These are phyloP conservation scores for Ascochyta rabiei DNA, from an alignment of 2,329 filamentous ascomycete genomes.

Conservation along the genomic window DNA sequence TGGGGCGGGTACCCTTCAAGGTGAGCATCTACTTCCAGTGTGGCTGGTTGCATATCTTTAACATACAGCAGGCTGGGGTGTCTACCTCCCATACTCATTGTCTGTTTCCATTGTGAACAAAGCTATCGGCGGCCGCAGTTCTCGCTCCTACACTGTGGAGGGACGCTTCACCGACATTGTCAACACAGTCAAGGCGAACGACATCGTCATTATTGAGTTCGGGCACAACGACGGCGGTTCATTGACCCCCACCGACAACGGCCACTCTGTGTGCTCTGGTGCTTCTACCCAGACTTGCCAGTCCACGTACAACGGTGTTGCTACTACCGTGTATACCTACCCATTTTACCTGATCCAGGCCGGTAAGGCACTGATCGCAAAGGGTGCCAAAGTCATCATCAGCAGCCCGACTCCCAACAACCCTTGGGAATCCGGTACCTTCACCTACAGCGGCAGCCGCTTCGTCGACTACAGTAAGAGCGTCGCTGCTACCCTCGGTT, in stretches of 20 bases:
- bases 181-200: constrained; percentile 59
- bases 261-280: constrained; percentile 64
- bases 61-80: constrained; percentile 62
- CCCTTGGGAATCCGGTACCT: constrained; percentile 64
- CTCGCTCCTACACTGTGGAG: constrained; percentile 70
- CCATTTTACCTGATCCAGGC: constrained; percentile 66
- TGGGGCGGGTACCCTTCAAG: constrained; percentile 47
- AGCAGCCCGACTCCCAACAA: constrained; percentile 67
- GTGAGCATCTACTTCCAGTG: constrained; percentile 27
- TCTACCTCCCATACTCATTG: constrained; percentile 62
- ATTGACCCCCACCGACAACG: constrained; percentile 62
- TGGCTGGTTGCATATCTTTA: neutral
- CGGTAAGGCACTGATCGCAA: constrained; percentile 58
- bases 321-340: constrained; percentile 66
- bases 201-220: constrained; percentile 74
- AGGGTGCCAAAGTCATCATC: constrained; percentile 65
- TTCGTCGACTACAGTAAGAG: constrained; percentile 64
- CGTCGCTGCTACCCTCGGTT: constrained; percentile 53
- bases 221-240: constrained; percentile 74
- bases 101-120: constrained; percentile 63
- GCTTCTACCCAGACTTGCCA: constrained; percentile 60
- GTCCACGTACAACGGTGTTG: constrained; percentile 57
- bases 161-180: constrained; percentile 67
- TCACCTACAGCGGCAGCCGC: constrained; percentile 54
- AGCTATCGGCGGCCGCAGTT: constrained; percentile 69